Conservation (phyloP, 1,284 basidiomycete genomes). For the Amylostereum chailletii region DNA sequence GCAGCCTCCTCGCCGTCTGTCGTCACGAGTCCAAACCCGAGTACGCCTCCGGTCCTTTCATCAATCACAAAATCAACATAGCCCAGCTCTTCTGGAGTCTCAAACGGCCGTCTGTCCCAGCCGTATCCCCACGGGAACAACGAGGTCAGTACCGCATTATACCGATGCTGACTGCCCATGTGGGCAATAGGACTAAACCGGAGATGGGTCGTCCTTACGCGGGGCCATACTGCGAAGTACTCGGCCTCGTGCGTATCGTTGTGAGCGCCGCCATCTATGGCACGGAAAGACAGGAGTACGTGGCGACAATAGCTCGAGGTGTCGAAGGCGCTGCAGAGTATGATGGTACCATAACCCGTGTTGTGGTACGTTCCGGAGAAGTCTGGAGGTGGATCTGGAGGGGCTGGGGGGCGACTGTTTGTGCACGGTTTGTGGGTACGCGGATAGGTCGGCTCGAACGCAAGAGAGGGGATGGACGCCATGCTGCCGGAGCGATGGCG, state of each 20-base stretch:
- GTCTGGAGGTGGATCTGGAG: slow-evolving; percentile 3
- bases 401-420: too few species aligned
- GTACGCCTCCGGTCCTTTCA: background rate
- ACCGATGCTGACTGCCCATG: slow-evolving; percentile 8
- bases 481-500: too few species aligned
- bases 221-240: slow-evolving; percentile 14
- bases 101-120: slow-evolving; percentile 16
- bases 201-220: slow-evolving; percentile 17
- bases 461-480: background rate
- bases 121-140: slow-evolving; percentile 20
- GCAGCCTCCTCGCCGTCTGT: too few species aligned
- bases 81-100: slow-evolving; percentile 9
- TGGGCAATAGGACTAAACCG: slow-evolving; percentile 11
- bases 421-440: too few species aligned
- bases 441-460: background rate
- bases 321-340: slow-evolving; percentile 12
- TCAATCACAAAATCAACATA: slow-evolving; percentile 15
- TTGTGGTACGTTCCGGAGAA: slow-evolving; percentile 16
- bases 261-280: slow-evolving; percentile 3
- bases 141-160: slow-evolving; percentile 11
- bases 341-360: slow-evolving; percentile 15
- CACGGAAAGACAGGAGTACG: slow-evolving; percentile 11
- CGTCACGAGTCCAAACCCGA: background rate
- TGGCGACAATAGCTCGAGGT: slow-evolving; percentile 10
- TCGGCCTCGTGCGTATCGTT: background rate